Base-by-base conservation (phyloP, 257 asterid genomes). In the Asclepias syriaca region DNA sequence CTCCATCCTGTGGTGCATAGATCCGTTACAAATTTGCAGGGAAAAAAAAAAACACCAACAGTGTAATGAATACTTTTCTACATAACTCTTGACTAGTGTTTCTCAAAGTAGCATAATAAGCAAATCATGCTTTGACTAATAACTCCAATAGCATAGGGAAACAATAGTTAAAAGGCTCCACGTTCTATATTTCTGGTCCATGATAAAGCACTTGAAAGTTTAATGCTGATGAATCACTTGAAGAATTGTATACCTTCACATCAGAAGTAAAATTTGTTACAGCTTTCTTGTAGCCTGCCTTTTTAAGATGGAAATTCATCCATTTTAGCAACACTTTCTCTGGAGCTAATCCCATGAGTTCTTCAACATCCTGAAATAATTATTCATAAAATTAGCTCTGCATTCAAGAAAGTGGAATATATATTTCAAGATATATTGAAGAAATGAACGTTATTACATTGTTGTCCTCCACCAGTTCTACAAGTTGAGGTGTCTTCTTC, bases 281-380 rank as follows among this genome's bases (percentile, higher is more conserved):
- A 55, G 85, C 81, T 77, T 89, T 94, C 69, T 89, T 73, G 85
- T 91, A 94, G 73, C 98, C 98, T 5, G 87, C 97, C 88, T 88
- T 91, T 79, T 88, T 89, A 34, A 93, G 97, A 85, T 91, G 98
- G 83, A 93, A 93, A 84, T 93, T 93, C 98, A 89, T 93, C 98
- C 98, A 94, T 76, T 87, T 94, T 74, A 91, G 81, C 58, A 94
- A 89, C 70, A 94, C 77, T 77, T 94, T 94, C 83, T 94, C 98
- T n/a, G 98, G 97, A 63, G 97, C 96, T 80, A 94, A 92, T 66
- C 96, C 97, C 89, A 94, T 79, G 56, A 94, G 96, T 86, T 94
- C 97, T 86, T 91, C 97, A 81, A 94, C 86, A 80, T 94, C 98
- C 98, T 94, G 87, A 85, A 82, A 74, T 75, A 57, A 75, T 73